Evolutionary conservation across 164 flowering plant genomes (phyloP), one percentile per base, ranked within the genome.

Genomic region (Stephania japonica): DNA sequence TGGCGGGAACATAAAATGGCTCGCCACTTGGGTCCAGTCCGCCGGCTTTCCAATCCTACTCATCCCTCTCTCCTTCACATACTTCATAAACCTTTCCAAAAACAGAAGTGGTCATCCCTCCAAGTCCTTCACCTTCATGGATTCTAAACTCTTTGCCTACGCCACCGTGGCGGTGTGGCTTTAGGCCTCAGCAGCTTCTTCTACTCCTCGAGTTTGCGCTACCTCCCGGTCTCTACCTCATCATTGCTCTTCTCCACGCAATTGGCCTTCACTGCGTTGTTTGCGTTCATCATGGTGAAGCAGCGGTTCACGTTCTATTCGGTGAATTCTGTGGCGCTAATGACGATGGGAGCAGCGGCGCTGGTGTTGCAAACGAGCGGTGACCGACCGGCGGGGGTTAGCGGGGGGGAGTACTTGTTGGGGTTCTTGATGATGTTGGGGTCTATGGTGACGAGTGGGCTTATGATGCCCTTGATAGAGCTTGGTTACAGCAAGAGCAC

Each of bases 281-380:
- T 80, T 68, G 73, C 82, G 8, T 74, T 77, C 38, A 21, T 80
- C 4, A 8, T 80, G 10, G 79, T 80, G 21, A 68, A 27, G 41
- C 82, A 80, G 75, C 77, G 25, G 25, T 80, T 80, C 79, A 80
- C 77, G 0, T 65, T 50, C 62, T 80, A 76, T 23, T 77, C 79
- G 14, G n/a, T 74, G 9, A 80, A 80, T 50, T 62, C 75, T 0
- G 71, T 80, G 1, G 70, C 65, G 10, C 24, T 80, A 53, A 62
- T 77, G 70, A 76, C 73, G 12, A 26, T 74, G 7, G 82, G 77
- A 1, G 79, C 79, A 0, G 21, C 43, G 7, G 72, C 76, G n/a
- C 67, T 80, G 56, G 75, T 70, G 7, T 64, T 76, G 7, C 76
- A 76, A 44, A 67, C 79, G 2, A 64, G 70, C 23, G n/a, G 72